Conservation (phyloP, 768 basidiomycete genomes). For the Lentinus brumalis region DNA sequence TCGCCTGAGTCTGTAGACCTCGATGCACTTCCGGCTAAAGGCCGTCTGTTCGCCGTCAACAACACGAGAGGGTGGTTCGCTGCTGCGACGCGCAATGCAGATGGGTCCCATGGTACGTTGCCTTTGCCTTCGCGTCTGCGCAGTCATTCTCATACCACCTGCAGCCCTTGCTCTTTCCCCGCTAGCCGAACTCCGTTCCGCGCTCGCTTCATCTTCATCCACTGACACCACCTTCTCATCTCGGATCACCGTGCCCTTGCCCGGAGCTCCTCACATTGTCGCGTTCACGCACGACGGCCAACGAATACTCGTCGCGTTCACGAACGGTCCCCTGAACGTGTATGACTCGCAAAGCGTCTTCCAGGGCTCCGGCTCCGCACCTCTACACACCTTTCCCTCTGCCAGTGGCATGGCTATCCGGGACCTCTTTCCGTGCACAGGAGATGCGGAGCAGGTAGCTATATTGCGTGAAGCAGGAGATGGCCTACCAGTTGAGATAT, state of each 20-base stretch:
- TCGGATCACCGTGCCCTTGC: constrained; percentile 49
- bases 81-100: constrained; percentile 47
- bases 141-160: constrained; percentile 1
- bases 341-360: constrained; percentile 60
- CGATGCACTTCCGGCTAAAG: constrained; percentile 43
- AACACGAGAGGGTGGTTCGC: constrained; percentile 73
- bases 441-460: constrained; percentile 61
- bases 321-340: constrained; percentile 59
- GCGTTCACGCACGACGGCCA: constrained; percentile 61
- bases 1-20: constrained; percentile 54
- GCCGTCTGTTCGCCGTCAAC: constrained; percentile 57
- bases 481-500: constrained; percentile 53
- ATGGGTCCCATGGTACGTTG: constrained; percentile 40
- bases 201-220: constrained; percentile 45
- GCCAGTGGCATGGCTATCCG: constrained; percentile 46
- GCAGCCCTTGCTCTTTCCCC: constrained; percentile 65
- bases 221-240: constrained; percentile 46
- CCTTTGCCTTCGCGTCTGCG: background rate
- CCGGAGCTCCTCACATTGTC: constrained; percentile 53
- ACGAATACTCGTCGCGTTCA: constrained; percentile 58
- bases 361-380: constrained; percentile 44
- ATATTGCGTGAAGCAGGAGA: constrained; percentile 47
- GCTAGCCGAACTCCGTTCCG: constrained; percentile 58
- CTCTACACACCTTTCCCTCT: constrained; percentile 50
- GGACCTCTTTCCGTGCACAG: constrained; percentile 68